Base-by-base conservation (phyloP, 805 yeast species). In the Pichia exigua region DNA sequence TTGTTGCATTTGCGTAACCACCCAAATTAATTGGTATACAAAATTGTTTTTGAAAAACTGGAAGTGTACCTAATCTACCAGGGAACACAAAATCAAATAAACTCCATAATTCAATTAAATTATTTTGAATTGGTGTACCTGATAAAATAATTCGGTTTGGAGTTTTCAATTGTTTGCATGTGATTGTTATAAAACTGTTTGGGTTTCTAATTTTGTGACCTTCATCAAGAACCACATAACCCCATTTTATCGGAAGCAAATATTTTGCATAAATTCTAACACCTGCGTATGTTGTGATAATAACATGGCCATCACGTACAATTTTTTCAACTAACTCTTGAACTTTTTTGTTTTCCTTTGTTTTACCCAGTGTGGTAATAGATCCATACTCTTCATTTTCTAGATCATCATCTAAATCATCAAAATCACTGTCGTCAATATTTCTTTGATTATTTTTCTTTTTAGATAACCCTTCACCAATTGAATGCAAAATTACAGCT, bases 131-230 rank as follows among this genome's bases (percentile, higher is more conserved):
- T 0, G 99, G 99, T 0, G 99, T 94, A 2, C 99, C 99, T 0
- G 97, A 88, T 21, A 94, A 67, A 55, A 94, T 92, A 4, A 94
- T 74, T 57, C 99, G 73, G 65, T 94, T 83, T n/a, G 82, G 80
- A 0, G 98, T 89, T 60, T 81, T 82, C 45, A 94, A 65, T 58
- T 85, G 89, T 64, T 94, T 94, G 67, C 96, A 87, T 0, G 86
- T 76, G 38, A 94, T 70, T 0, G 97, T 85, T 7, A 94, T 85
- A 49, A 83, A 95, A 51, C 94, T 82, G 62, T 94, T 90, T 0
- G 99, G 98, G 63, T 94, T 94, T 59, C 98, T 75, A 50, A 94
- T 94, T 67, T 92, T 94, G 67, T 94, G 99, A 1, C 99, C 99
- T 65, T 94, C 99, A 67, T 92, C 99, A 12, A 92, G 68, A 0